phyloP scores from a whole-genome alignment of 805 yeast species.

The Wickerhamiella domercqiae region DNA sequence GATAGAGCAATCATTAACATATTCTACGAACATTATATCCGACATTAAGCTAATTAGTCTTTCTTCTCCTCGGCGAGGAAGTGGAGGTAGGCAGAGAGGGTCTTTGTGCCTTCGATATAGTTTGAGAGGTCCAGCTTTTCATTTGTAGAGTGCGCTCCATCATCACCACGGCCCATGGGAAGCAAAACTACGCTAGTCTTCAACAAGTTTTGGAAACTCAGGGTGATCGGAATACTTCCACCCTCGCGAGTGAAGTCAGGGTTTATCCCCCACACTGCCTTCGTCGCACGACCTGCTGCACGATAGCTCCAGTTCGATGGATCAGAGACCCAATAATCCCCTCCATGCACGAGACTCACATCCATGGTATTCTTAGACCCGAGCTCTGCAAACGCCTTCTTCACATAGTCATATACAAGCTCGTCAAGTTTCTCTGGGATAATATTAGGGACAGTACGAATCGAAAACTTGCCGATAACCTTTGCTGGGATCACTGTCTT shows the following conservation, averaged over 20 bases:
- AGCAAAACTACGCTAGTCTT: constrained; percentile 74
- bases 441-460: constrained; percentile 94
- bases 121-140: constrained; percentile 83
- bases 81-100: constrained; percentile 85
- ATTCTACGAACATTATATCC: neutral
- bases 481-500: constrained; percentile 96
- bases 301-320: constrained; percentile 85
- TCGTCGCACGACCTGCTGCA: constrained; percentile 90
- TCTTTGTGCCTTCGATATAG: constrained; percentile 86
- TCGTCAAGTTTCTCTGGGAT: constrained; percentile 64
- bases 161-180: constrained; percentile 98
- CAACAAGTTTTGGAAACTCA: constrained; percentile 79
- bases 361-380: constrained; percentile 61
- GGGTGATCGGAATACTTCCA: constrained; percentile 94
- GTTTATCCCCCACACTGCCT: constrained; percentile 83
- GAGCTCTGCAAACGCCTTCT: constrained; percentile 48
- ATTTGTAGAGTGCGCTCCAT: constrained; percentile 96
- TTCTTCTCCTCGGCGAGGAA: constrained; percentile 41
- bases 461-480: constrained; percentile 87
- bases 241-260: constrained; percentile 99
- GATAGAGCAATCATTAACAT: neutral
- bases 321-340: constrained; percentile 90
- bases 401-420: constrained; percentile 56
- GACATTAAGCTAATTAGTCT: constrained; percentile 7
- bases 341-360: constrained; percentile 78